Evolutionary conservation across 2,329 filamentous ascomycete species (phyloP), one percentile per base, ranked within the genome.

Genomic region (Chaetothyriales sp.): DNA sequence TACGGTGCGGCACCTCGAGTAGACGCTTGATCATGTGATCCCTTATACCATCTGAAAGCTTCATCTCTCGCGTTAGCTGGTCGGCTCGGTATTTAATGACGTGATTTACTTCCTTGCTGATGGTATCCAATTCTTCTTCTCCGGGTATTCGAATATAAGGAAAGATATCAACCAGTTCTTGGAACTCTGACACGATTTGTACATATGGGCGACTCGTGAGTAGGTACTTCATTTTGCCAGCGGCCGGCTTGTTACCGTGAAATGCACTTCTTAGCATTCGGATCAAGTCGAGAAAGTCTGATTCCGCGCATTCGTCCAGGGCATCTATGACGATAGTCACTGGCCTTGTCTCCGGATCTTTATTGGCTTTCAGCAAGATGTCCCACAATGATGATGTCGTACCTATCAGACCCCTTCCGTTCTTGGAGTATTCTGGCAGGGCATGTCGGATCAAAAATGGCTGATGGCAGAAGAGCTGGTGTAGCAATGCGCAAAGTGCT

Each of bases 401-500:
- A 19, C 44, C 28, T 22, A 15, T 15, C 4, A 57, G 19, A 43
- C 53, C 47, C 4, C 51, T 33, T 9, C 54, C 55, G 8, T 29
- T 49, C 25, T 45, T 37, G 43, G 56, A 46, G 44, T 48, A 59
- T 20, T 13, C 48, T 3, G 46, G 49, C 25, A 54, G 19, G 1
- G 53, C 53, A 50, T 55, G 22, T 10, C 15, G 37, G 9, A 70
- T 46, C 0, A 69, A 59, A n/a, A 56, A 3, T 10, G 59, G 59
- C 37, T 58, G 54, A 8, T 58, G 40, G 6, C 25, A 48, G 49
- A 69, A 68, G 0, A 71, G 56, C 48, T 71, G 66, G 57, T 70
- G 66, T 0, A 71, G 59, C 13, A 70, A 22, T 5, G 65, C 63
- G 43, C 63, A 69, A 0, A 71, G 45, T 3, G 66, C 67, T 5